A percentile compares a stretch with the other conserved stretches of the same genome.
Evolutionary conservation across 2,329 filamentous ascomycete species (phyloP).

Genomic region (Botrytis galanthina): DNA sequence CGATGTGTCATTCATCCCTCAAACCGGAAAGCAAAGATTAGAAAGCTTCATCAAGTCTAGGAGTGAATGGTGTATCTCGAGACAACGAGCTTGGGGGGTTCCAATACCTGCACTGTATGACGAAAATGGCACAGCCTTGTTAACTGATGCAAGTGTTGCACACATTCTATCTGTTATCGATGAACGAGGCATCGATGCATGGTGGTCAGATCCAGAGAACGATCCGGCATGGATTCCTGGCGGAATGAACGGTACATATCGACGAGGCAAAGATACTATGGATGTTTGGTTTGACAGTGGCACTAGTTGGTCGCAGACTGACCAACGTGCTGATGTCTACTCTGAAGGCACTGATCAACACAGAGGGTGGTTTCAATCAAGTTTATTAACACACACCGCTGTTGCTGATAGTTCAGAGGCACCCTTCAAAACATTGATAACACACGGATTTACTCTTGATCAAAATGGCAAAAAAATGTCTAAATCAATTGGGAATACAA

Average conservation of each 20-base stretch:
- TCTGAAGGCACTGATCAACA: slow-evolving; percentile 95
- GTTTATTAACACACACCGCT: slow-evolving; percentile 74
- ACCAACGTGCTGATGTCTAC: slow-evolving; percentile 73
- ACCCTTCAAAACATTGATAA: slow-evolving; percentile 87
- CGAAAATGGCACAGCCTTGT: slow-evolving; percentile 67
- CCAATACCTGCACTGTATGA: slow-evolving; percentile 91
- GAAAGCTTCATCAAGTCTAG: slow-evolving; percentile 83
- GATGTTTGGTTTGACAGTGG: slow-evolving; percentile 99
- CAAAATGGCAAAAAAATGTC: slow-evolving; percentile 95
- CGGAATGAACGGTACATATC: slow-evolving; percentile 59
- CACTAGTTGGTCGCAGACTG: slow-evolving; percentile 75
- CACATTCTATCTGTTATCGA: slow-evolving; percentile 81
- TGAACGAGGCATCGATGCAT: slow-evolving; percentile 79
- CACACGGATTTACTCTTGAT: slow-evolving; percentile 93
- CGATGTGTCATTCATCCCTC: slow-evolving; percentile 74
- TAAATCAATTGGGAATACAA: slow-evolving; percentile 89
- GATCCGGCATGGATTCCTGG: slow-evolving; percentile 76
- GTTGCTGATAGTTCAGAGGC: slow-evolving; percentile 46
- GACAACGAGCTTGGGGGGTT: slow-evolving; percentile 93
- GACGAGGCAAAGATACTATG: slow-evolving; percentile 91
- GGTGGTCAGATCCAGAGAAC: slow-evolving; percentile 81
- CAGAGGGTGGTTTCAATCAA: slow-evolving; percentile 97
- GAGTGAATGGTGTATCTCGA: slow-evolving; percentile 96
- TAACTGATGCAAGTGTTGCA: slow-evolving; percentile 73
- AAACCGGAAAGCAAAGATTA: slow-evolving; percentile 69